phyloP scores from a whole-genome alignment of 2,329 filamentous ascomycete genomes.

The Aspergillus pseudonomiae region DNA sequence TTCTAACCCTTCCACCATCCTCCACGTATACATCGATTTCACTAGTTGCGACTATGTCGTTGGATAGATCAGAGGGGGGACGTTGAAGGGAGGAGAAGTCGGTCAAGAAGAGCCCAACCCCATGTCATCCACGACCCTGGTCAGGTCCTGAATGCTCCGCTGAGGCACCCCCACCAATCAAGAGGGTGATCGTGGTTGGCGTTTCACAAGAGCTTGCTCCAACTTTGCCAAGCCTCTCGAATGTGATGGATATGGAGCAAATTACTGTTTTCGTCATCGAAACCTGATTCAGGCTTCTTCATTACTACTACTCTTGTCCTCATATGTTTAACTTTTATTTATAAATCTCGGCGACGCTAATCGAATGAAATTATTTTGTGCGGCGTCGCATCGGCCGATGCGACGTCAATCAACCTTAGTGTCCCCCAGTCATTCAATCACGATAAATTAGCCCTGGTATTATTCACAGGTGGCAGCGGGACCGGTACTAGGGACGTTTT shows the following conservation, averaged over 20 bases:
- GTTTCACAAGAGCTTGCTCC: slow-evolving; percentile 1
- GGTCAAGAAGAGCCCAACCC: slow-evolving; percentile 14
- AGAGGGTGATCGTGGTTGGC: not conserved
- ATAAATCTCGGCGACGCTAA: not conserved
- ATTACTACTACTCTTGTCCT: not conserved
- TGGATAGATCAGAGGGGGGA: slow-evolving; percentile 15
- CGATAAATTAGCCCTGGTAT: not conserved
- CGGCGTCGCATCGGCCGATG: slow-evolving; percentile 3
- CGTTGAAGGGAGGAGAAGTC: slow-evolving; percentile 11
- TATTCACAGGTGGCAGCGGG: not conserved
- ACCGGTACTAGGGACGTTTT: not conserved
- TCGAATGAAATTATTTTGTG: not conserved
- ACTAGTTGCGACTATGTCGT: not conserved
- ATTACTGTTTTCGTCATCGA: slow-evolving; percentile 6
- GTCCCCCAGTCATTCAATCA: not conserved
- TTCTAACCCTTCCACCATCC: slow-evolving; percentile 2
- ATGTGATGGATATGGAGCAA: slow-evolving; percentile 14
- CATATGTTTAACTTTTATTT: not conserved
- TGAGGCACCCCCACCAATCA: not conserved
- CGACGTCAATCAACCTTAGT: slow-evolving; percentile 7
- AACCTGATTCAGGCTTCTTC: not conserved
- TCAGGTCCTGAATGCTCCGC: slow-evolving; percentile 10
- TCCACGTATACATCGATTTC: slow-evolving; percentile 1
- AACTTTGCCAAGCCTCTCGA: slow-evolving; percentile 7
- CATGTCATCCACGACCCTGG: slow-evolving; percentile 5